These are phyloP conservation scores for Vitis hybrid DNA, from an alignment of 177 flowering plant species.

Conservation along the genomic window DNA sequence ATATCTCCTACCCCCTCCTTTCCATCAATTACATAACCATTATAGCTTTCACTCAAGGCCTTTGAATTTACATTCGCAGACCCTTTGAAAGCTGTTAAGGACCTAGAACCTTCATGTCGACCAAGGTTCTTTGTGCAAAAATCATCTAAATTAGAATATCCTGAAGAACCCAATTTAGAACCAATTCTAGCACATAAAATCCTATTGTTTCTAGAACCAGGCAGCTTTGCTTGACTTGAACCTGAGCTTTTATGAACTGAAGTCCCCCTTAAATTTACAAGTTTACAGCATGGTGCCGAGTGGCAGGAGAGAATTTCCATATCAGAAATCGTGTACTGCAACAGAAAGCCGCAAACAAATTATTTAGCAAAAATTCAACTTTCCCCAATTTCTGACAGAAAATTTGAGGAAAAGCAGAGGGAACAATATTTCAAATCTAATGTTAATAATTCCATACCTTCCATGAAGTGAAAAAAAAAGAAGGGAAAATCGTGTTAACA, in stretches of 20 bases:
- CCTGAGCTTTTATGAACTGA: conserved; percentile 24
- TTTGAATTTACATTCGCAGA: conserved; percentile 18
- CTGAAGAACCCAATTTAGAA: conserved; percentile 12
- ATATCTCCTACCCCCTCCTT: conserved; percentile 32
- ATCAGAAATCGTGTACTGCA: conserved; percentile 9
- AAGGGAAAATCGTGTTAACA: not conserved
- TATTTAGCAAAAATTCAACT: not conserved
- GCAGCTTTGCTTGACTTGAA: conserved; percentile 23
- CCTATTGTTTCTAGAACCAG: conserved; percentile 21
- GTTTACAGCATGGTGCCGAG: conserved; percentile 27
- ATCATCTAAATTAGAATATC: conserved; percentile 9
- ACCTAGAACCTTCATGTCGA: conserved; percentile 16
- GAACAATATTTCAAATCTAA: not conserved
- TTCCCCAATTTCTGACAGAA: not conserved
- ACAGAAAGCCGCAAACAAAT: conserved; percentile 1
- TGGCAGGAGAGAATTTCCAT: conserved; percentile 43
- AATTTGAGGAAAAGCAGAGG: not conserved
- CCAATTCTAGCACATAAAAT: conserved; percentile 16
- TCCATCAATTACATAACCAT: conserved; percentile 52
- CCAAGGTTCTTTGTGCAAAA: conserved; percentile 7
- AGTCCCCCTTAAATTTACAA: conserved; percentile 26
- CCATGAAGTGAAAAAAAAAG: not conserved
- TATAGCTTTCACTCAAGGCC: conserved; percentile 29
- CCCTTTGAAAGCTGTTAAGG: conserved; percentile 20
- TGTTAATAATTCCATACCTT: too few relatives aligned